phyloP scores from a whole-genome alignment of 257 asterid genomes.

The Fraxinus quadrangulata region DNA sequence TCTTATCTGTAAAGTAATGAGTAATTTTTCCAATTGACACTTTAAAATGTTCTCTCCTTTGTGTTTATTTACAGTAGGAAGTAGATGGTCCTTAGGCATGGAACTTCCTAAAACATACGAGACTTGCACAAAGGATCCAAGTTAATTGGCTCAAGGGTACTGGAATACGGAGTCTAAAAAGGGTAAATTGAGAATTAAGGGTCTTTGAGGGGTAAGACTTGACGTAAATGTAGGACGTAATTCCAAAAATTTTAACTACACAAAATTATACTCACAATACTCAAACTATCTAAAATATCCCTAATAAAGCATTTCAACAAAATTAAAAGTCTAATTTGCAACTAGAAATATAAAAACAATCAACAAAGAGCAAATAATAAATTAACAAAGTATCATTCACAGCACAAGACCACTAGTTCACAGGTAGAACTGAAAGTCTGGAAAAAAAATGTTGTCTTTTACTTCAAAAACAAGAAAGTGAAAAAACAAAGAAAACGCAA shows the following conservation, averaged over 20 bases:
- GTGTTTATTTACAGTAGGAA: constrained; percentile 1
- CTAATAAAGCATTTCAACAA: background rate
- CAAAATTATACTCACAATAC: background rate
- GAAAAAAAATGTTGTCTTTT: background rate
- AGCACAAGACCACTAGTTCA: background rate
- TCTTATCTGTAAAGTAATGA: background rate
- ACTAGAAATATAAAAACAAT: background rate
- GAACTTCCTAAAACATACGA: constrained; percentile 1
- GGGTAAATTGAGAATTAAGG: background rate
- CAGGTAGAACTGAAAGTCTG: background rate
- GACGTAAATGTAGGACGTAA: background rate
- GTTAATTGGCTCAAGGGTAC: background rate
- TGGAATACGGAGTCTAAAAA: background rate
- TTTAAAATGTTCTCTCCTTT: background rate
- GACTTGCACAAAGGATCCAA: constrained; percentile 14
- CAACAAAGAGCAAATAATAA: background rate
- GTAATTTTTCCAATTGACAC: background rate
- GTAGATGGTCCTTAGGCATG: constrained; percentile 1
- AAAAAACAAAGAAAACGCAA: background rate
- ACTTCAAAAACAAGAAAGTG: background rate
- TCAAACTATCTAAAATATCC: background rate
- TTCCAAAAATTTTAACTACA: background rate
- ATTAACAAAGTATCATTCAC: background rate
- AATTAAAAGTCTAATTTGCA: background rate
- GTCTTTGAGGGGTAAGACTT: background rate